phyloP scores from a whole-genome alignment of 768 basidiomycete species.

The Serendipita sp. region DNA sequence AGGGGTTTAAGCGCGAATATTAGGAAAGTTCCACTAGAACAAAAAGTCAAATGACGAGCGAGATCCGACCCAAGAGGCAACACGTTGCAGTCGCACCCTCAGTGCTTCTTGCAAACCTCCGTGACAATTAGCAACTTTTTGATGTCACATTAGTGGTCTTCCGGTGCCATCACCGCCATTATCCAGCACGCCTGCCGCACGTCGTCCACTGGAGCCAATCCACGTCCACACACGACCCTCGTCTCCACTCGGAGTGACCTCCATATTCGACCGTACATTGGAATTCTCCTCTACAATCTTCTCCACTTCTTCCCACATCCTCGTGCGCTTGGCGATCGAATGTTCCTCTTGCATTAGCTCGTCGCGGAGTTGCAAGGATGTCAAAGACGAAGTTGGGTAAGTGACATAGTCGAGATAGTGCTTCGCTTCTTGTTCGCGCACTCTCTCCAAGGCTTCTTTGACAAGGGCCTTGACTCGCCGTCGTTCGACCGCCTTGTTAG shows the following conservation, averaged over 20 bases:
- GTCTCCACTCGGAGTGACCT: constrained; percentile 72
- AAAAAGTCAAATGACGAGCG: too few relatives aligned
- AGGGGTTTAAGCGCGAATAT: too few relatives aligned
- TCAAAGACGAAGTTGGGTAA: constrained; percentile 57
- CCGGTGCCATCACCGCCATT: background rate
- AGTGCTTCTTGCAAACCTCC: background rate
- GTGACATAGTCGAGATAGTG: constrained; percentile 70
- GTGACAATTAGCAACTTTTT: background rate
- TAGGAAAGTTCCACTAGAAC: too few relatives aligned
- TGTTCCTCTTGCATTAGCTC: constrained; percentile 68
- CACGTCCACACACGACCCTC: constrained; percentile 84
- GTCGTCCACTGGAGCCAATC: constrained; percentile 35
- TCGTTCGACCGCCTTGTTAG: constrained; percentile 38
- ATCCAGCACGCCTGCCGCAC: background rate
- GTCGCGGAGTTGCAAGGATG: constrained; percentile 77
- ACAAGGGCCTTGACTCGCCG: constrained; percentile 57
- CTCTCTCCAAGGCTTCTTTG: constrained; percentile 58
- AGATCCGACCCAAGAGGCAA: background rate
- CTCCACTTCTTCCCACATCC: constrained; percentile 72
- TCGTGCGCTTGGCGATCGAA: constrained; percentile 43
- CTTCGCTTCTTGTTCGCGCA: constrained; percentile 67
- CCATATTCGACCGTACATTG: constrained; percentile 71
- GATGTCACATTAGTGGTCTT: background rate
- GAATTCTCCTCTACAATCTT: constrained; percentile 76
- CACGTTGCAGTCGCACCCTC: background rate